Percentiles rank a stretch among this genome's conserved stretches.
Conservation (phyloP, 164 flowering plant species). For the Buxus sempervirens region DNA sequence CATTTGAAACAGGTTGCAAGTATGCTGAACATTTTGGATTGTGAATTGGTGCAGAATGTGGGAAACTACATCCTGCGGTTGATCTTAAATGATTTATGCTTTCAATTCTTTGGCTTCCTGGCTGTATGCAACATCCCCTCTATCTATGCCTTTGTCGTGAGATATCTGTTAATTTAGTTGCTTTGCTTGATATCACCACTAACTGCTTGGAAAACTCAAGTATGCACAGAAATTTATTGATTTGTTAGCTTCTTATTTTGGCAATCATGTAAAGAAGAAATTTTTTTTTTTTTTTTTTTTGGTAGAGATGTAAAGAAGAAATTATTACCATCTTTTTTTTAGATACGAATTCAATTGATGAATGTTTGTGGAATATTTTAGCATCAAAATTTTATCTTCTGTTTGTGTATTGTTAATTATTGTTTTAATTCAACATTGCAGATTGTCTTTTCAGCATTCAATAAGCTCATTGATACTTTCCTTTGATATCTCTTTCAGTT, state of each 20-base stretch:
- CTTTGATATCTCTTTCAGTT: too few relatives aligned
- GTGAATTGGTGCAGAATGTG: constrained; percentile 58
- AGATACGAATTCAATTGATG: not conserved
- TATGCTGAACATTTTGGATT: constrained; percentile 75
- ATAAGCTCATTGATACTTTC: too few relatives aligned
- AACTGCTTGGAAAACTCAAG: not conserved
- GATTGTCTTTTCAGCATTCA: too few relatives aligned
- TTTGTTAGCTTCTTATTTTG: not conserved
- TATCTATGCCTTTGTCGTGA: not conserved
- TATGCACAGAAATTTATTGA: not conserved
- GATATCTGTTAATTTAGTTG: not conserved
- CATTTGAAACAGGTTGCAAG: constrained; percentile 68
- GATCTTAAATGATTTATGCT: constrained; percentile 9
- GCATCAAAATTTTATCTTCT: not conserved
- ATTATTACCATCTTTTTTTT: too few relatives aligned
- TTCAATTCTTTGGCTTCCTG: not conserved
- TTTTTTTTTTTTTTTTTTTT: too few relatives aligned
- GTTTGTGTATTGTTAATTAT: too few relatives aligned
- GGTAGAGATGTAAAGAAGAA: too few relatives aligned
- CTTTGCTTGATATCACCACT: not conserved
- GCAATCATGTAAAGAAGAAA: not conserved
- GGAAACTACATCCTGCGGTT: constrained; percentile 84
- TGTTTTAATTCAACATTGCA: too few relatives aligned
- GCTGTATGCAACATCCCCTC: not conserved
- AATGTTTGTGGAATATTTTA: not conserved